Evolutionary conservation across 352 stramenopile species (phyloP).

Genomic region (Phytophthora brassicae): DNA sequence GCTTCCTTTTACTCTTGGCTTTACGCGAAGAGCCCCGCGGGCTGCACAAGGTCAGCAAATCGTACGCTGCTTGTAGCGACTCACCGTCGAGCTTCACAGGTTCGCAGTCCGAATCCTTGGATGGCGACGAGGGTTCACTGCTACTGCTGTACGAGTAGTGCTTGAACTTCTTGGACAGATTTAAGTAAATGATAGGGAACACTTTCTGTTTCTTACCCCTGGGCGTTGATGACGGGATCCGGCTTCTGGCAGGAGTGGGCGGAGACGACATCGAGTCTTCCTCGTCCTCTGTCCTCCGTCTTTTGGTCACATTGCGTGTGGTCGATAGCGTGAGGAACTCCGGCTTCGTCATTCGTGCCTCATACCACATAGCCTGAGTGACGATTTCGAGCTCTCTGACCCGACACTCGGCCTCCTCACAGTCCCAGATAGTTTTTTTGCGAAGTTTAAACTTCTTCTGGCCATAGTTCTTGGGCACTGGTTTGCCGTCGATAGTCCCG

Average conservation of each 20-base stretch:
- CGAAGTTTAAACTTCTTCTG: constrained; percentile 79
- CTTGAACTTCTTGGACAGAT: constrained; percentile 71
- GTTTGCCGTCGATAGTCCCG: constrained; percentile 65
- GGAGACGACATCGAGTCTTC: constrained; percentile 10
- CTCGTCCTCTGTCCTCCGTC: constrained; percentile 14
- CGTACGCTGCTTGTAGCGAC: constrained; percentile 69
- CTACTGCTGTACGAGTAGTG: constrained; percentile 23
- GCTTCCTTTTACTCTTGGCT: constrained; percentile 11
- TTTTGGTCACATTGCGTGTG: constrained; percentile 45
- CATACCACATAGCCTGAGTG: constrained; percentile 56
- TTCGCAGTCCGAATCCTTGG: constrained; percentile 25
- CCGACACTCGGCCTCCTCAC: constrained; percentile 42
- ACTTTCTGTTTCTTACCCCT: constrained; percentile 59
- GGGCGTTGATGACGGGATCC: constrained; percentile 34
- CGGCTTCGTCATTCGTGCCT: constrained; percentile 50
- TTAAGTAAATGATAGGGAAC: constrained; percentile 84
- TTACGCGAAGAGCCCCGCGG: constrained; percentile 16
- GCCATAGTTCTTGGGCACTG: constrained; percentile 75
- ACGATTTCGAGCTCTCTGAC: constrained; percentile 51
- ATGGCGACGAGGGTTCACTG: constrained; percentile 23
- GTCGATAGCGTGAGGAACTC: constrained; percentile 66
- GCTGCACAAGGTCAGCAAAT: constrained; percentile 61
- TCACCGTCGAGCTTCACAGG: constrained; percentile 57
- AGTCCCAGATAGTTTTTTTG: constrained; percentile 59
- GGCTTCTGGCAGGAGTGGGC: constrained; percentile 27